Percentiles rank a stretch among this genome's conserved stretches.
Evolutionary conservation across 176 grass and related monocot species (phyloP).

Genomic region (Triticum urartu): DNA sequence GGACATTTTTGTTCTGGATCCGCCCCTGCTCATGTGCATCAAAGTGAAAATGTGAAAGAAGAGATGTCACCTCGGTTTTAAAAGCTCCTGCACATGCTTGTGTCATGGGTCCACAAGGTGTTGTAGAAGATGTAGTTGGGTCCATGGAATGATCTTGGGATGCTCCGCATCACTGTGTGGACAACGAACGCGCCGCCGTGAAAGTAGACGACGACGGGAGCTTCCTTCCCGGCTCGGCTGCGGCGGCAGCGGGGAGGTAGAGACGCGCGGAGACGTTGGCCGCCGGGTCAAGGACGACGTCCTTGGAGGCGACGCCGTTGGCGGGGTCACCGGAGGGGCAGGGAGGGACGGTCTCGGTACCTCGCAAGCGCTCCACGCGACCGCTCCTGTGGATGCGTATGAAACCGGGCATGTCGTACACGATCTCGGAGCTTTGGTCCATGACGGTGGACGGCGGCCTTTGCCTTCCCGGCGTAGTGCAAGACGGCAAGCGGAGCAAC

Average conservation of each 20-base stretch:
- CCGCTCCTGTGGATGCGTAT: slow-evolving; percentile 55
- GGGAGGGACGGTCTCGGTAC: slow-evolving; percentile 49
- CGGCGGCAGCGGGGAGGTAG: background rate
- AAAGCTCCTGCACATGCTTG: no score
- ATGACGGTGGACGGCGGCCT: slow-evolving; percentile 20
- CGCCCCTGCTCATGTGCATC: no score
- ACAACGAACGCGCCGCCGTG: slow-evolving; percentile 80
- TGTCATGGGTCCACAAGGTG: no score
- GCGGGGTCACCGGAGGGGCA: slow-evolving; percentile 38
- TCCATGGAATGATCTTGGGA: no score
- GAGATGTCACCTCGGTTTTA: no score
- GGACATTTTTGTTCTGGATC: no score
- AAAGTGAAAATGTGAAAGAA: no score
- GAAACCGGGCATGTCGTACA: slow-evolving; percentile 42
- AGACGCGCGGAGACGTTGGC: background rate
- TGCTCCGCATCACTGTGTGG: slow-evolving; percentile 19
- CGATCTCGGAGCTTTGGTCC: slow-evolving; percentile 44
- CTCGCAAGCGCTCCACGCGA: slow-evolving; percentile 57
- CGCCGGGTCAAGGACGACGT: slow-evolving; percentile 38
- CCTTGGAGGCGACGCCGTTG: slow-evolving; percentile 60
- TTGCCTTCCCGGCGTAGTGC: background rate
- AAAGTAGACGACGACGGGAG: slow-evolving; percentile 63
- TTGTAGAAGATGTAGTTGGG: no score
- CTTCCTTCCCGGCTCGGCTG: slow-evolving; percentile 1
- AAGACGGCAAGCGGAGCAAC: no score